A percentile compares a stretch with the other conserved stretches of the same genome.
Evolutionary conservation across 1,139 yeast species (phyloP).

Genomic region (Candida tropicalis): DNA sequence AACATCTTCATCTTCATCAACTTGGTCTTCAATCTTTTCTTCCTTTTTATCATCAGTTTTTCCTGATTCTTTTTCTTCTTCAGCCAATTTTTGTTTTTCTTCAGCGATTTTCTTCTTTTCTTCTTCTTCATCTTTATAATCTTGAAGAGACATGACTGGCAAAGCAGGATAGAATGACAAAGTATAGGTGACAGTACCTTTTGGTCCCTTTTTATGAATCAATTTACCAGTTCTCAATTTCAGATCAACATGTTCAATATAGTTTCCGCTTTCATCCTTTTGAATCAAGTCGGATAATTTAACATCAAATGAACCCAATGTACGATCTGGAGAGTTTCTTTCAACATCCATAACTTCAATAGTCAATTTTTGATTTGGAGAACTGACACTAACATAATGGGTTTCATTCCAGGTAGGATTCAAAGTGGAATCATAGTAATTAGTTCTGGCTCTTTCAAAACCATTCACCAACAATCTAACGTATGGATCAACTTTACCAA

Average conservation of each 20-base stretch:
- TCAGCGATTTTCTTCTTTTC: constrained; percentile 30
- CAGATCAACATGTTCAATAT: constrained; percentile 59
- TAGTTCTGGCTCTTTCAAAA: constrained; percentile 74
- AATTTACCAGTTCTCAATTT: constrained; percentile 62
- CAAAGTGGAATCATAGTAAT: constrained; percentile 64
- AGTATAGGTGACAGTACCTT: constrained; percentile 75
- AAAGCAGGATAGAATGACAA: constrained; percentile 81
- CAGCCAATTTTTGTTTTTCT: constrained; percentile 34
- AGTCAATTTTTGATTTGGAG: constrained; percentile 77
- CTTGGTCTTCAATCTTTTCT: constrained; percentile 29
- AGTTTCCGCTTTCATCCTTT: constrained; percentile 67
- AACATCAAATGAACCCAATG: constrained; percentile 80
- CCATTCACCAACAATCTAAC: constrained; percentile 80
- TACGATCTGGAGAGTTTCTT: constrained; percentile 72
- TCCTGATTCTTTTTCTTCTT: constrained; percentile 23
- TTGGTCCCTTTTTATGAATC: constrained; percentile 73
- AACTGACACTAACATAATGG: constrained; percentile 77
- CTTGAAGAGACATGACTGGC: constrained; percentile 77
- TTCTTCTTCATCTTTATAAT: constrained; percentile 57
- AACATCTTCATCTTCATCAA: constrained; percentile 37
- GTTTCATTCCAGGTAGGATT: constrained; percentile 88
- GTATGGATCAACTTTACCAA: constrained; percentile 94
- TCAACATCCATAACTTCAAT: constrained; percentile 94
- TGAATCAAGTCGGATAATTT: constrained; percentile 67
- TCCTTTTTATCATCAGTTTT: constrained; percentile 20